Conservation (phyloP, 352 stramenopile genomes). For the Phytophthora agathidicida region DNA sequence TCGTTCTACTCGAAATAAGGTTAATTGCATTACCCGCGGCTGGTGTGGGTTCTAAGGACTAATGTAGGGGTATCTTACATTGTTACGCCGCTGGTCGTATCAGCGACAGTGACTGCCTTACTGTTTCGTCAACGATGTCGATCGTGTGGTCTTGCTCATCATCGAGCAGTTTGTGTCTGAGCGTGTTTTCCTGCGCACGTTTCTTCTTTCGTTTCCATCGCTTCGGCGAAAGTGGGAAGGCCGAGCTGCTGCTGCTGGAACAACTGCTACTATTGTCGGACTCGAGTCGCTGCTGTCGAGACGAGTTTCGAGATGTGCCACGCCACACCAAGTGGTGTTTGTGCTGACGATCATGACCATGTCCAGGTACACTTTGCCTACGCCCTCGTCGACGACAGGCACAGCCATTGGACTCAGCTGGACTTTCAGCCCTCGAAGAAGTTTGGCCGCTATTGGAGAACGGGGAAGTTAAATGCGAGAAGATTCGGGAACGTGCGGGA, state of each 20-base stretch:
- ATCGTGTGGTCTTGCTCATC: slow-evolving; percentile 28
- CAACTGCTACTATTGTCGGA: slow-evolving; percentile 26
- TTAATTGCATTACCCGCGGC: not conserved
- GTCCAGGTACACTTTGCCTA: slow-evolving; percentile 6
- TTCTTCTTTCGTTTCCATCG: slow-evolving; percentile 27
- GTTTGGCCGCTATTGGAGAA: slow-evolving; percentile 25
- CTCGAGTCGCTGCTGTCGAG: slow-evolving; percentile 13
- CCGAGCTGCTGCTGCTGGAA: slow-evolving; percentile 13
- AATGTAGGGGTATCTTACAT: slow-evolving; percentile 15
- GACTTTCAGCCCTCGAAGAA: slow-evolving; percentile 6
- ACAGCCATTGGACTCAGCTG: slow-evolving; percentile 10
- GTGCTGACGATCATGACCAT: slow-evolving; percentile 6
- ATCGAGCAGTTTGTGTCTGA: slow-evolving; percentile 42
- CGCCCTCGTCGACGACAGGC: slow-evolving; percentile 27
- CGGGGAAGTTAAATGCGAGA: slow-evolving; percentile 34
- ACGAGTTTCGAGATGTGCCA: slow-evolving; percentile 5
- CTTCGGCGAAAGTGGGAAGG: slow-evolving; percentile 8
- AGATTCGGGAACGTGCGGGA: slow-evolving; percentile 15
- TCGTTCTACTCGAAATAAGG: slow-evolving; percentile 77
- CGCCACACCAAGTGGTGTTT: slow-evolving; percentile 7
- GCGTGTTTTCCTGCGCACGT: slow-evolving; percentile 5
- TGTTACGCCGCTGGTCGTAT: slow-evolving; percentile 22
- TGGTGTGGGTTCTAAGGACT: slow-evolving; percentile 10
- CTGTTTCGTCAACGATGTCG: slow-evolving; percentile 31
- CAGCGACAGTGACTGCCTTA: slow-evolving; percentile 13